Evolutionary conservation across 768 basidiomycete genomes (phyloP), one percentile per base, ranked within the genome.

Genomic region (Lanmaoa pseudosensibilis): DNA sequence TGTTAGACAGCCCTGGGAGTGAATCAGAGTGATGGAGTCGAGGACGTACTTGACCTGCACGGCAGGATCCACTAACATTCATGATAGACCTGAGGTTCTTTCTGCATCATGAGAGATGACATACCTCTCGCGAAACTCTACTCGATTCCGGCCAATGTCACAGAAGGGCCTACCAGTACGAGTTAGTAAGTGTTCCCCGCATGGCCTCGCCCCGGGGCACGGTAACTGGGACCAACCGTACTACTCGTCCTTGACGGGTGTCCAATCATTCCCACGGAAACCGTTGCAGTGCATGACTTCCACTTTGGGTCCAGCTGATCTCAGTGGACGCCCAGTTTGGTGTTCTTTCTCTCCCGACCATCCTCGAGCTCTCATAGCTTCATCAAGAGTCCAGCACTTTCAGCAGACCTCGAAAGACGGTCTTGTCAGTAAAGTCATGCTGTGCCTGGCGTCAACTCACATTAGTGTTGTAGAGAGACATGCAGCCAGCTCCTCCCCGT

Each of bases 351-450:
- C 13, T 16, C 48, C 10, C 25, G 9, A 12, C n/a, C 21, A 10
- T 25, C 27, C 7, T 23, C 51, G n/a, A n/a, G n/a, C 25, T 3
- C 18, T 10, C 27, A 4, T 7, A 41, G 11, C 5, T 23, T 25
- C 23, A 19, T 37, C 54, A 37, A 47, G 40, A 19, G 5, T 27
- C 25, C 32, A 43, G 11, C 43, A 30, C 47, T 27, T 44, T 57
- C 36, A 55, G n/a, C 50, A 41, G 57, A 60, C 57, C 51, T 61
- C 58, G 56, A 46, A 54, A 66, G 60, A 55, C 56, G 59, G 67
- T 59, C 55, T 54, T 48, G 68, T 70, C 45, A 66, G 68, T 70
- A 55, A 47, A 50, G 49, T 49, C 47, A 47, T 58, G 56, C 36
- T 53, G 45, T 57, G 52, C 57, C 49, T 56, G 50, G 34, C 50